These are phyloP conservation scores for Fusarium sp. DNA, from an alignment of 2,329 filamentous ascomycete genomes.

Conservation along the genomic window DNA sequence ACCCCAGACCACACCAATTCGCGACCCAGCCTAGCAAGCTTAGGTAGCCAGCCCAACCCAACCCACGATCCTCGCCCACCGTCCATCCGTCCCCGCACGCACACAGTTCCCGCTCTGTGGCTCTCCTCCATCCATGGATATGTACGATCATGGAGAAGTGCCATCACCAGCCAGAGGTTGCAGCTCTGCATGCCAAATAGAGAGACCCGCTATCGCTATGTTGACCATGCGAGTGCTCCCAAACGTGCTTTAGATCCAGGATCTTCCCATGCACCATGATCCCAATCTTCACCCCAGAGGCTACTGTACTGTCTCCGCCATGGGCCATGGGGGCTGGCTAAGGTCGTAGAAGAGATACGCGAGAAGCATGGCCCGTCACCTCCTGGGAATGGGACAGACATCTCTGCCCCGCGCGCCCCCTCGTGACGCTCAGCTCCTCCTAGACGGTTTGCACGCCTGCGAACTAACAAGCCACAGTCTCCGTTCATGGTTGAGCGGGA, in stretches of 20 bases:
- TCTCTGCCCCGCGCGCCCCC: slow-evolving; percentile 35
- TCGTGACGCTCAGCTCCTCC: slow-evolving; percentile 38
- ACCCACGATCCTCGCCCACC: slow-evolving; percentile 26
- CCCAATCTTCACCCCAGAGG: slow-evolving; percentile 33
- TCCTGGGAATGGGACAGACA: slow-evolving; percentile 19
- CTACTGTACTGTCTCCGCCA: slow-evolving; percentile 24
- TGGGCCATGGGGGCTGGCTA: slow-evolving; percentile 31
- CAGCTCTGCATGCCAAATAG: slow-evolving; percentile 19
- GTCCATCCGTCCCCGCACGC: slow-evolving; percentile 27
- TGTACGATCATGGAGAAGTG: slow-evolving; percentile 31
- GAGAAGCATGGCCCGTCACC: slow-evolving; percentile 38
- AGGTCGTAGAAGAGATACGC: slow-evolving; percentile 40
- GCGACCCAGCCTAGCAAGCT: slow-evolving; percentile 6
- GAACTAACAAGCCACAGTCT: slow-evolving; percentile 41
- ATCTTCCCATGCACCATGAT: slow-evolving; percentile 29
- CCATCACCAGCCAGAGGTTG: slow-evolving; percentile 18
- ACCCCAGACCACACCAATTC: slow-evolving; percentile 45
- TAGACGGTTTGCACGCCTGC: slow-evolving; percentile 13
- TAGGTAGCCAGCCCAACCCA: slow-evolving; percentile 9
- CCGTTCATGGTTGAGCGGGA: slow-evolving; percentile 8
- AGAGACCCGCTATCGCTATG: slow-evolving; percentile 26
- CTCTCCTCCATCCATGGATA: slow-evolving; percentile 21
- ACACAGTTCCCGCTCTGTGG: slow-evolving; percentile 39
- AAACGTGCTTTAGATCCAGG: slow-evolving; percentile 26
- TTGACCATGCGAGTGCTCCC: slow-evolving; percentile 26